phyloP scores from a whole-genome alignment of 352 stramenopile species.

The Blastocystis sp. region DNA sequence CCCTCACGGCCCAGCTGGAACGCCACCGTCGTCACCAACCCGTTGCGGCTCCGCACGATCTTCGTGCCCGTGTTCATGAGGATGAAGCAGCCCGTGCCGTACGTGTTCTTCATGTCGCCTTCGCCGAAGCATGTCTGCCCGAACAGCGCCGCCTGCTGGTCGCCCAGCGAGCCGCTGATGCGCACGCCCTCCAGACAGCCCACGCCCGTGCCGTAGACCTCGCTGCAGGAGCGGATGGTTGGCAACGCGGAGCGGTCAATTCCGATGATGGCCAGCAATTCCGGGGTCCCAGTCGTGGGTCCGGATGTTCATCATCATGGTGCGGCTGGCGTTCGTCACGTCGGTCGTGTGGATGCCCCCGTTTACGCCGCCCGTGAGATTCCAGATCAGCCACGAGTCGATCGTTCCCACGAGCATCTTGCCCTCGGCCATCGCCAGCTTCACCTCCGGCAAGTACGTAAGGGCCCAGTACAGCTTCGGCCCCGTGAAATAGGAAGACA shows the following conservation, averaged over 20 bases:
- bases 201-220: constrained; percentile 79
- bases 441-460: constrained; percentile 85
- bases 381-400: constrained; percentile 93
- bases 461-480: constrained; percentile 95
- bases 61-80: constrained; percentile 95
- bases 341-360: constrained; percentile 89
- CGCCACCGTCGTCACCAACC: constrained; percentile 90
- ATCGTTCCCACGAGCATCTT: constrained; percentile 93
- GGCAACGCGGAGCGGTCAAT: constrained; percentile 84
- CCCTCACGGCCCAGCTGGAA: constrained; percentile 80
- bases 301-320: constrained; percentile 78
- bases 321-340: constrained; percentile 94
- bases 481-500: constrained; percentile 94
- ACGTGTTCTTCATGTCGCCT: constrained; percentile 95
- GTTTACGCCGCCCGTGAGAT: constrained; percentile 79
- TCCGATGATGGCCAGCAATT: constrained; percentile 79
- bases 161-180: constrained; percentile 84
- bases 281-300: constrained; percentile 72
- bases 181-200: constrained; percentile 80
- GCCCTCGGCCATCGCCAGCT: constrained; percentile 79
- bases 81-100: constrained; percentile 96
- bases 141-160: constrained; percentile 94
- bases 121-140: constrained; percentile 90
- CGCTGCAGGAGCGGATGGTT: constrained; percentile 84
- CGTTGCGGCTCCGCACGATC: constrained; percentile 82